Evolutionary conservation across 2,329 filamentous ascomycete species (phyloP), one percentile per base, ranked within the genome.

Genomic region (Ceratocystis smalleyi): DNA sequence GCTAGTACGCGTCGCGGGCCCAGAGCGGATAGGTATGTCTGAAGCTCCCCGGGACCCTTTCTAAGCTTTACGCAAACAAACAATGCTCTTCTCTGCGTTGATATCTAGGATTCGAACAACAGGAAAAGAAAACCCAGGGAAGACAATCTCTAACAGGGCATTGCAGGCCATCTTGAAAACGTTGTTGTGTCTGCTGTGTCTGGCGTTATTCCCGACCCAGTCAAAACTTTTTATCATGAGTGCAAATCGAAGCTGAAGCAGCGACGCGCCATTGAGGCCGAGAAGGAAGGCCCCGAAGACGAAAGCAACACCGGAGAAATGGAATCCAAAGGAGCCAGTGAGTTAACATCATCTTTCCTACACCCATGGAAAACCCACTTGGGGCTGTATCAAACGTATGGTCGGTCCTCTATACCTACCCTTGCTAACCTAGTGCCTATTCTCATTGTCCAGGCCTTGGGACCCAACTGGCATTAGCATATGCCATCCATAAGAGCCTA

Each of bases 401-500:
- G 35, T 40, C 3, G n/a, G n/a, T n/a, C 12, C 35, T 4, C n/a
- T 40, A 15, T 40, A 40, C 3, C 35, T 32, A 19, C 45, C 5
- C 5, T 47, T 47, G 45, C 19, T 47, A 47, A 47, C 45, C 5
- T 15, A n/a, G n/a, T 19, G 17, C 5, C 45, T 43, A 40, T 32
- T 60, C n/a, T 47, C 6, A 12, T 15, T 54, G 3, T 59, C 47
- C 68, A 86, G 83, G 83, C 69, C 74, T 86, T 43, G 83, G 79
- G 62, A 97, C 94, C 7, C 91, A 96, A 72, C 78, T 99, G 35
- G 91, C 89, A 17, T 81, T 99, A 60, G 94, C 94, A 12, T 99
- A 99, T 72, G 92, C 92, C 32, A 89, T 99, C 66, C 94, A 99
- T 79, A 99, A 99, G 77, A 95, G 88, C 70, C 90, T 97, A 74